phyloP scores from a whole-genome alignment of 2,329 filamentous ascomycete species.

The Pseudocercospora eumusae region DNA sequence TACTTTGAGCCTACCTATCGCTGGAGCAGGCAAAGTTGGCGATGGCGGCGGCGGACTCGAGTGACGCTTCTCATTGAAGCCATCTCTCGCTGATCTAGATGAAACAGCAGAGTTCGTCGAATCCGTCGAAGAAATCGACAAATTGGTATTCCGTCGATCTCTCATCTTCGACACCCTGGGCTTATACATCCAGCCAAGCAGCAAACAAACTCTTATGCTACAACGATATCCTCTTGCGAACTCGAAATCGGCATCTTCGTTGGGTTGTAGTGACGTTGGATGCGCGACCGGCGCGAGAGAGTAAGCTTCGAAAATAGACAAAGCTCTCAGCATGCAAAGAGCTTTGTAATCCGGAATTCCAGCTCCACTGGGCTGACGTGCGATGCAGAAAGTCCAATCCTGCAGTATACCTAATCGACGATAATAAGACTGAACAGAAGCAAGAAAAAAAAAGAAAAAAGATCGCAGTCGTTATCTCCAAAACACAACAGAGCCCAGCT shows the following conservation, averaged over 20 bases:
- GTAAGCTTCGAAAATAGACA: constrained; percentile 12
- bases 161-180: constrained; percentile 41
- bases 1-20: constrained; percentile 27
- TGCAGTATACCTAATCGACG: neutral
- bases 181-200: neutral
- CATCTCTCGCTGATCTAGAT: constrained; percentile 67
- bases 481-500: constrained; percentile 13
- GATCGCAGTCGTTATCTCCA: neutral
- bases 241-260: neutral
- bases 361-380: constrained; percentile 14
- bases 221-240: neutral
- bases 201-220: neutral
- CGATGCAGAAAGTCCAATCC: neutral
- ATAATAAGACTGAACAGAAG: neutral
- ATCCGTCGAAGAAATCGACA: constrained; percentile 57
- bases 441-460: neutral
- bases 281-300: neutral
- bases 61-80: constrained; percentile 59
- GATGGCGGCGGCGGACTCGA: constrained; percentile 29
- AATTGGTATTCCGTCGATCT: constrained; percentile 50
- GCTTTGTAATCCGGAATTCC: neutral
- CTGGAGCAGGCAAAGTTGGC: constrained; percentile 29
- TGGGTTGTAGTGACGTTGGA: neutral
- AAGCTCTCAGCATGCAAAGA: constrained; percentile 12
- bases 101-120: constrained; percentile 68